Evolutionary conservation across 306 rosid species (phyloP).

Genomic region (Acmispon strigosus): DNA sequence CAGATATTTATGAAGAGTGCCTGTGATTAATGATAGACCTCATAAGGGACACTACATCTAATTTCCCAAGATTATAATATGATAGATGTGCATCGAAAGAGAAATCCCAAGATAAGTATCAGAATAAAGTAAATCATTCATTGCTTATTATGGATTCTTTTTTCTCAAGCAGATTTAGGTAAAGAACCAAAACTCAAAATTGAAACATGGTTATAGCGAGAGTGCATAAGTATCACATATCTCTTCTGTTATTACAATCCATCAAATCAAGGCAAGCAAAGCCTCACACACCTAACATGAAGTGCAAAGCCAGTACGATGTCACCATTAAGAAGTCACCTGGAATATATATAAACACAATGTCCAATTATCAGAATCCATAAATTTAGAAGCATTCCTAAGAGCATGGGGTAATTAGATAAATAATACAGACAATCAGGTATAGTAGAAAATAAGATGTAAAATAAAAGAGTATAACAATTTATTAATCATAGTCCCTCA

Average conservation of each 20-base stretch:
- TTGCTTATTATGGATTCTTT: background rate
- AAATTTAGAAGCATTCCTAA: background rate
- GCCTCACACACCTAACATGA: background rate
- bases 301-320: background rate
- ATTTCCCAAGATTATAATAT: background rate
- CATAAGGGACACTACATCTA: background rate
- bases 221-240: constrained; percentile 1
- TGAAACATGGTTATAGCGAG: background rate
- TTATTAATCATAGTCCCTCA: background rate
- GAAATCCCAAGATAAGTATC: background rate
- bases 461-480: background rate
- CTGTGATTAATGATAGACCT: background rate
- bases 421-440: background rate
- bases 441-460: background rate
- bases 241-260: constrained; percentile 34
- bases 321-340: constrained; percentile 37
- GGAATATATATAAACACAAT: constrained; percentile 13
- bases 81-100: background rate
- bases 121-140: background rate
- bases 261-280: constrained; percentile 6
- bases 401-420: background rate
- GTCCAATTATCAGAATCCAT: background rate
- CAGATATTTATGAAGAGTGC: too few species aligned
- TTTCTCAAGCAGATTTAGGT: background rate
- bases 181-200: constrained; percentile 10